Base-by-base conservation (phyloP, 805 yeast genomes). In the Metschnikowia proteae region DNA sequence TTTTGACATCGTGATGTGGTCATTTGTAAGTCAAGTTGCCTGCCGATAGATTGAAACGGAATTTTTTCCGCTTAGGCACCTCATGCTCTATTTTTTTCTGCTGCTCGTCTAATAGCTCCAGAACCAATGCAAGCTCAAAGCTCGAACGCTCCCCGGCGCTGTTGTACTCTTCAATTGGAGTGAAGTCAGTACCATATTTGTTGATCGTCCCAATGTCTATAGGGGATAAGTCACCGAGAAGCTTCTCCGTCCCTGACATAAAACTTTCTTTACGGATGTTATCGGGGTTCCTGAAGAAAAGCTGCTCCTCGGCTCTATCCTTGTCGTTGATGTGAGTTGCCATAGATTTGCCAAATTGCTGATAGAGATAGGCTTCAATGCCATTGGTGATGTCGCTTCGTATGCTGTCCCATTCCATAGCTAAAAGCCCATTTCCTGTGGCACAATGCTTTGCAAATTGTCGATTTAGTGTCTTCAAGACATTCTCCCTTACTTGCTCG, bases 331-430 rank as follows among this genome's bases (percentile, higher is more conserved):
- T 44, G 42, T 40, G 49, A 13, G 40, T 32, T 9, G 47, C 34
- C 13, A 57, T 43, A 13, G 36, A 30, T 44, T 63, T 65, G 4
- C 76, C 76, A 45, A 61, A 60, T 45, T 64, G 66, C 48, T 60
- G 64, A 54, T 71, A 70, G 31, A 68, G 40, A 47, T 62, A 61
- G n/a, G 60, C 56, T 52, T 73, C 77, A 25, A 71, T 56, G 7
- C 75, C 74, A 46, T 62, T 59, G 8, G 62, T 48, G 33, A 71
- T 54, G 43, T 73, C 77, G 48, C 65, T 60, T 29, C 76, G 53
- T 33, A 72, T 65, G 46, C 67, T 73, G 46, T 73, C 75, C 75
- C 75, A 73, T 57, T 70, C 76, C 55, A 73, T 68, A 2, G 67
- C 73, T 25, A 71, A 40, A 13, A 71, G 55, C 13, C 73, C 71